Evolutionary conservation across 495 filamentous ascomycete genomes (phyloP), one percentile per base, ranked within the genome.

Genomic region (Pyronema domesticum): DNA sequence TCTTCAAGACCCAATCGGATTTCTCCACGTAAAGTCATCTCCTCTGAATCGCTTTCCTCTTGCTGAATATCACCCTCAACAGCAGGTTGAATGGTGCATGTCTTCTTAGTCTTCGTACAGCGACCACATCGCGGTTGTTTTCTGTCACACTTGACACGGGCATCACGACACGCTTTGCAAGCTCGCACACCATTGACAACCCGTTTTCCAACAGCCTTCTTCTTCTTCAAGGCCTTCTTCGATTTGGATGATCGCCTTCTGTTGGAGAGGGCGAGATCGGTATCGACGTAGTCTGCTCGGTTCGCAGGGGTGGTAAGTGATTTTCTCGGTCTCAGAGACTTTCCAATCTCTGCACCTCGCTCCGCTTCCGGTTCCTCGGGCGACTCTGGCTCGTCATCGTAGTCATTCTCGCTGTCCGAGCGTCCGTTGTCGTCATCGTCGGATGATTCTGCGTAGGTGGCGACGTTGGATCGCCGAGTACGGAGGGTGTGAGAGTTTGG

Each of bases 1-100:
- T 59, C 64, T 14, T 69, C 69, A 50, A 77, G 75, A 23, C 71
- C 67, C n/a, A 70, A 63, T 45, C 73, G 65, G 23, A 77, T 69
- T 10, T 70, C 65, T 3, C 55, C 60, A 4, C 76, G 10, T n/a
- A 53, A 10, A 40, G 50, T 68, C 9, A 63, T 58, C 13, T 69
- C 72, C n/a, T 68, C 61, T 7, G 46, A 43, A 19, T 55, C 52
- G 0, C 11, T 13, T 35, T 54, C 57, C 35, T 60, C 54, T 1
- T 18, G 18, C 9, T 18, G 54, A 5, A 54, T 52, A 19, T 54
- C 62, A 2, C 67, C 68, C 48, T 69, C 64, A 7, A 73, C 67
- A 1, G 68, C 64, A 11, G 56, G 59, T 2, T 73, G 70, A 6
- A 65, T 59, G 17, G 65, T 69, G 30, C 69, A 66, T 17, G 40